Evolutionary conservation across 1,284 basidiomycete genomes (phyloP).

Genomic region (Dichomitus squalens): DNA sequence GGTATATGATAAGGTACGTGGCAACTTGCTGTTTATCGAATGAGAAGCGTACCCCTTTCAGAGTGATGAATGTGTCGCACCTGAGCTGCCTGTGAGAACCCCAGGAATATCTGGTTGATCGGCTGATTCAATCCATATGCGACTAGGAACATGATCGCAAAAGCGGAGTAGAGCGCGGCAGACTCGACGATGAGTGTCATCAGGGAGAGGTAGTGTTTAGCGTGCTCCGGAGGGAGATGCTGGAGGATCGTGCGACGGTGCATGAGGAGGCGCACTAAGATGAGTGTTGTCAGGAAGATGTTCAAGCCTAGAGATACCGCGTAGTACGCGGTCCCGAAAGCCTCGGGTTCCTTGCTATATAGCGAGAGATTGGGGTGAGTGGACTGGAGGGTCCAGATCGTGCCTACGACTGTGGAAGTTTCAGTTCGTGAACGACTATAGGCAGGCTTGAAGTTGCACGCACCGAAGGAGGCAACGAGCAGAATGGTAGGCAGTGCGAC

Average conservation of each 20-base stretch:
- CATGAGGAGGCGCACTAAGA: conserved; percentile 39
- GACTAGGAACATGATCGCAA: conserved; percentile 45
- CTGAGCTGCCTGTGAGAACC: conserved; percentile 20
- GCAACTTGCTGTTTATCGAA: conserved; percentile 39
- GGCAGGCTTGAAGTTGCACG: conserved; percentile 2
- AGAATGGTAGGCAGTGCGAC: conserved; percentile 31
- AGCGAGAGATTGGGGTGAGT: conserved; percentile 41
- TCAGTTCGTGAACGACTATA: neutral
- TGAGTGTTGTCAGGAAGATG: conserved; percentile 47
- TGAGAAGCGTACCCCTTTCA: neutral
- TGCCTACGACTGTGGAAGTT: conserved; percentile 40
- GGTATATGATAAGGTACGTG: conserved; percentile 41
- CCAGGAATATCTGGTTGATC: conserved; percentile 23
- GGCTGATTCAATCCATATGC: conserved; percentile 42
- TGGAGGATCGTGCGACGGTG: conserved; percentile 37
- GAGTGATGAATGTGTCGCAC: neutral
- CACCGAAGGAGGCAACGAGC: conserved; percentile 43
- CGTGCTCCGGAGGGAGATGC: conserved; percentile 37
- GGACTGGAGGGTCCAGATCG: conserved; percentile 46
- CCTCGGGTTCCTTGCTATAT: conserved; percentile 42
- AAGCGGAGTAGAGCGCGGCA: conserved; percentile 46
- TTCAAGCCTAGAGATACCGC: conserved; percentile 47
- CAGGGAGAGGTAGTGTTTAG: conserved; percentile 42
- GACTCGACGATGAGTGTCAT: conserved; percentile 45
- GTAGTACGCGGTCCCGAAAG: conserved; percentile 42